Percentiles rank a stretch among this genome's conserved stretches.
These are phyloP conservation scores for Babesia bovis DNA, from an alignment of 169 alveolate species.

Conservation along the genomic window DNA sequence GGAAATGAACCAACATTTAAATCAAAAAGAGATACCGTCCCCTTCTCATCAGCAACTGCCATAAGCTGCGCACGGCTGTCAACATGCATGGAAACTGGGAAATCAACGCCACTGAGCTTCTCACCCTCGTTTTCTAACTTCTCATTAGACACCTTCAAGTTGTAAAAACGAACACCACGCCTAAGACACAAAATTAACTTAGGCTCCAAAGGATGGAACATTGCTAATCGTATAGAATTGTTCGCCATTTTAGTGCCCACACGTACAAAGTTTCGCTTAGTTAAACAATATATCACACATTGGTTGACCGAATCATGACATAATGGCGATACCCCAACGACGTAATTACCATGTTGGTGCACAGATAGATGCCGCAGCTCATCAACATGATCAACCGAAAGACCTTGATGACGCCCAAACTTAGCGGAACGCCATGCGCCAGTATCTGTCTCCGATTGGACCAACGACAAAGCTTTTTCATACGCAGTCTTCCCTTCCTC, in stretches of 20 bases:
- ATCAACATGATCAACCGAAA: slow-evolving; percentile 47
- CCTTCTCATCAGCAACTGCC: slow-evolving; percentile 46
- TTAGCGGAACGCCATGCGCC: slow-evolving; percentile 3
- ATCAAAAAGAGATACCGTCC: slow-evolving; percentile 49
- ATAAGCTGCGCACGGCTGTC: slow-evolving; percentile 34
- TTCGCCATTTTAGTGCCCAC: slow-evolving; percentile 56
- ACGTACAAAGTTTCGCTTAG: slow-evolving; percentile 47
- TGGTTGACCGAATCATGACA: slow-evolving; percentile 47
- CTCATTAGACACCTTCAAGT: slow-evolving; percentile 38
- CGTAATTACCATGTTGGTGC: slow-evolving; percentile 49
- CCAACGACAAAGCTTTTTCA: slow-evolving; percentile 26
- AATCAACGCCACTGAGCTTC: slow-evolving; percentile 56
- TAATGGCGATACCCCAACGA: slow-evolving; percentile 50
- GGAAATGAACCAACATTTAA: slow-evolving; percentile 54
- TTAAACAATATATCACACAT: slow-evolving; percentile 50
- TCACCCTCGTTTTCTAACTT: slow-evolving; percentile 34
- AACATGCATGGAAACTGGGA: slow-evolving; percentile 61
- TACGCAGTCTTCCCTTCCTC: background rate
- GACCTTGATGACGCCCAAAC: slow-evolving; percentile 10
- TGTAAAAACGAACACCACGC: slow-evolving; percentile 50
- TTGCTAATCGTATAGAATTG: slow-evolving; percentile 47
- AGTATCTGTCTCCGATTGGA: background rate
- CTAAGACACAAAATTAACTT: slow-evolving; percentile 53
- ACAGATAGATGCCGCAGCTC: slow-evolving; percentile 19
- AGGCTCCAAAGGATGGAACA: slow-evolving; percentile 67